Base-by-base conservation (phyloP, 2,329 filamentous ascomycete genomes). In the Neophaeococcomyces aloes region DNA sequence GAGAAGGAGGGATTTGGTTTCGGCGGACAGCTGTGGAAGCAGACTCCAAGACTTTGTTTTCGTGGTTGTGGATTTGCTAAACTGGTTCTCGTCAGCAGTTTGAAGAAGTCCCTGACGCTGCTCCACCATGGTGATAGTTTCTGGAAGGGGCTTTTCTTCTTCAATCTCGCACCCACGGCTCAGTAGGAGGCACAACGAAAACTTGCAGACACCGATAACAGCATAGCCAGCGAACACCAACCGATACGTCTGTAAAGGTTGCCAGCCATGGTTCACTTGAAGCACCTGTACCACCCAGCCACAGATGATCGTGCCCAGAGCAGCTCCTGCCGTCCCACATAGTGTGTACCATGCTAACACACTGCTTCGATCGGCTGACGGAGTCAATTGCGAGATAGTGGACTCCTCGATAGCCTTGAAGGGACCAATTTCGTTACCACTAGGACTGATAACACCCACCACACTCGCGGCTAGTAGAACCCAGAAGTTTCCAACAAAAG, bases 351-450 rank as follows among this genome's bases (percentile, higher is more conserved):
- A 83, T 7, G 74, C 70, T 46, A 81, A 65, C n/a, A 83, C 76
- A 58, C 82, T 77, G 11, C 75, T 65, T 36, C 79, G 64, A 1
- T 70, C 72, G 23, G 66, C 59, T 0, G 71, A 66, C 0, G 62
- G 68, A 0, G 76, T 80, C 34, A 82, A 64, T 55, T 81, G 75
- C 4, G 76, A 74, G 6, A 82, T 57, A 27, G 74, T 76, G 0
- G 73, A 77, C 64, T 83, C 78, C 56, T 83, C 79, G 25, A 83
- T 75, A 3, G 76, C 76, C 29, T 78, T 66, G 51, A 83, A 83
- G 0, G 79, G 79, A 0, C 79, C 79, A 55, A 82, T 80, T 51
- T 83, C 79, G 13, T 76, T 72, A 5, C 79, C 79, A 40, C 41
- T 47, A 0, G 76, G 71, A 56, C 72, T 78, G 41, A 81, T 72